Evolutionary conservation across 371 early-diverging fungal species (phyloP), one percentile per base, ranked within the genome.

Genomic region (Apophysomyces variabilis): DNA sequence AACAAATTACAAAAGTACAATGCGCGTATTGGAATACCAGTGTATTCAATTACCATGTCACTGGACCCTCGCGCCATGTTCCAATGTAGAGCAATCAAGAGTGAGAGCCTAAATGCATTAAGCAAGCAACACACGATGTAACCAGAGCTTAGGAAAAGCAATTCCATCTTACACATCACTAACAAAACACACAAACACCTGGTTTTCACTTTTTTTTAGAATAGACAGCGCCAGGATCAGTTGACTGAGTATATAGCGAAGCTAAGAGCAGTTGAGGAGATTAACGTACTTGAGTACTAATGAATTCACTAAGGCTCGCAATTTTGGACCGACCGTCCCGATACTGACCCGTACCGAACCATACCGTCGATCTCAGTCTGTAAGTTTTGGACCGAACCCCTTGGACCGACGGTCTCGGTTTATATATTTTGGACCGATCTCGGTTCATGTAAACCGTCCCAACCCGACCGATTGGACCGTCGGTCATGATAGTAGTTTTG

Each of bases 11-110:
- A 37, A 13, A 8, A 18, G 21, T 66, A 66, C 18, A 65, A 67
- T 36, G 14, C 16, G 2, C 32, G 54, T 12, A 64, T 58, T 7
- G 65, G 46, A 38, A 56, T 59, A 12, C 37, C 60, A 13, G 14
- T 65, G 4, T 65, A 69, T 58, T 60, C 67, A 16, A 67, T 70
- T 39, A 71, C 70, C 21, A 68, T 66, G 0, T 67, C 70, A 7
- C 47, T 73, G 18, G 61, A 74, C 58, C 68, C 66, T 18, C 61
- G 57, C 35, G 47, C 65, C 47, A 58, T 46, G 4, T 72, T 68
- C 36, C 21, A 59, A 37, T 72, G 65, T 72, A 67, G 73, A 14
- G 12, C 26, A 5, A 12, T 14, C 14, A 13, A 16, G 5, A 16
- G 7, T 64, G 57, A 44, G 64, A 64, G n/a, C 0, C 7, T 0